Conservation (phyloP, 208 protist species). For the Herpetomonas tarakana region DNA sequence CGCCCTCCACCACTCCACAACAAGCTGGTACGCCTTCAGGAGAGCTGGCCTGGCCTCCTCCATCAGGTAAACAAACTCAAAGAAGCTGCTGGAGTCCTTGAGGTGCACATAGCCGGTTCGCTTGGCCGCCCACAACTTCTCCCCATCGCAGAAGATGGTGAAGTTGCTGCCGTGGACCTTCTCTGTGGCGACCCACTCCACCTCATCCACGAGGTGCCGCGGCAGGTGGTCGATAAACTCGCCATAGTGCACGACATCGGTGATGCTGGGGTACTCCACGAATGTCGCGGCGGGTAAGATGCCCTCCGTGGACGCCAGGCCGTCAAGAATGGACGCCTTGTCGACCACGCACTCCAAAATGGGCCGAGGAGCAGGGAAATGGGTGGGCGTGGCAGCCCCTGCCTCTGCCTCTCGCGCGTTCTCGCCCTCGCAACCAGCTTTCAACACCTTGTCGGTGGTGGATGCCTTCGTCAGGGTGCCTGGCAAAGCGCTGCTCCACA, state of each 20-base stretch:
- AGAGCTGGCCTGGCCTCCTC: conserved; percentile 8
- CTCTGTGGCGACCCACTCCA: conserved; percentile 27
- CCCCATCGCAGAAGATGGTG: conserved; percentile 16
- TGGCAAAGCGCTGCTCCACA: background rate
- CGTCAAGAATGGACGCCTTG: conserved; percentile 6
- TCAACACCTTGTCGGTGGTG: background rate
- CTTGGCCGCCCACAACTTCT: conserved; percentile 16
- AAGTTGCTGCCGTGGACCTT: conserved; percentile 39
- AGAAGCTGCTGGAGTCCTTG: conserved; percentile 19
- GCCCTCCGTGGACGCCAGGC: conserved; percentile 2
- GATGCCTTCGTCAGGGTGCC: background rate
- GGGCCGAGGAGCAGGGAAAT: too few species aligned
- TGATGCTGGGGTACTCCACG: conserved; percentile 23
- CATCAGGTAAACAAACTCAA: conserved; percentile 15
- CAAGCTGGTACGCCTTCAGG: background rate
- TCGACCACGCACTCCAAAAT: conserved; percentile 7
- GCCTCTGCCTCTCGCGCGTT: too few species aligned
- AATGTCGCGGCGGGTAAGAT: conserved; percentile 7
- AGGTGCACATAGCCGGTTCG: conserved; percentile 13
- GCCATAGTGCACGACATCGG: conserved; percentile 9
- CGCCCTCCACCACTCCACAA: conserved; percentile 1
- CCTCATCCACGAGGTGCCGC: background rate
- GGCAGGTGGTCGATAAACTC: conserved; percentile 9
- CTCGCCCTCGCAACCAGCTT: background rate
- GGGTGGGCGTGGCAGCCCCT: background rate